Conservation (phyloP, 169 alveolate species). For the Neospora caninum region DNA sequence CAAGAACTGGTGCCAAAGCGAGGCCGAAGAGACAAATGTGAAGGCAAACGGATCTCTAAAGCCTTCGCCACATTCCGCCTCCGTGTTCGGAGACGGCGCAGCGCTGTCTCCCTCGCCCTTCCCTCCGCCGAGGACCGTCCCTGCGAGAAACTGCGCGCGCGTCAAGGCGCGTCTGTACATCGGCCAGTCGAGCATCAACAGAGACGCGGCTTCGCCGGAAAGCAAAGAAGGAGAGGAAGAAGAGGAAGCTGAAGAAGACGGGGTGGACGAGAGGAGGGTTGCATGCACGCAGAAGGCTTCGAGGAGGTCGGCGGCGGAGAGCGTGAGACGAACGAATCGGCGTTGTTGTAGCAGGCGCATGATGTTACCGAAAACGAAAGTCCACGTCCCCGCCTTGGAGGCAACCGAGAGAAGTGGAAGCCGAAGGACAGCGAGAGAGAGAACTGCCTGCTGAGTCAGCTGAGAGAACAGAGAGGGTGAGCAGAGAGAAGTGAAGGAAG, state of each 20-base stretch:
- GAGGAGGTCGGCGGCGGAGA: background rate
- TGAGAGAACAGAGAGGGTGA: background rate
- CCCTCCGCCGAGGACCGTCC: background rate
- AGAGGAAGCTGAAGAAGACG: background rate
- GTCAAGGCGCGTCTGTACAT: background rate
- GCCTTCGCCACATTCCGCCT: background rate
- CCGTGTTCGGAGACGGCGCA: background rate
- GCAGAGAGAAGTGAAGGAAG: background rate
- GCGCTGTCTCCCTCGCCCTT: background rate
- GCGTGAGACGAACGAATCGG: background rate
- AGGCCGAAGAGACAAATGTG: background rate
- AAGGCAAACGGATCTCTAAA: background rate
- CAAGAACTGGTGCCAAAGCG: background rate
- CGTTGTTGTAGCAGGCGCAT: background rate
- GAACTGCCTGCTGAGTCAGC: background rate
- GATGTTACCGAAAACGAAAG: background rate
- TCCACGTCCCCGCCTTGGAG: background rate
- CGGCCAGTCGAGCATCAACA: background rate
- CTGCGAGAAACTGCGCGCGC: background rate
- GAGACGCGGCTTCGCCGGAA: background rate
- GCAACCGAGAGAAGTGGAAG: slow-evolving; percentile 11
- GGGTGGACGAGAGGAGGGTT: background rate
- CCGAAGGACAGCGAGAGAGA: background rate
- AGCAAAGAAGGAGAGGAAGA: background rate
- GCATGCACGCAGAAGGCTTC: slow-evolving; percentile 25